Base-by-base conservation (phyloP, 2,329 filamentous ascomycete species). In the Diaporthe caulivora region DNA sequence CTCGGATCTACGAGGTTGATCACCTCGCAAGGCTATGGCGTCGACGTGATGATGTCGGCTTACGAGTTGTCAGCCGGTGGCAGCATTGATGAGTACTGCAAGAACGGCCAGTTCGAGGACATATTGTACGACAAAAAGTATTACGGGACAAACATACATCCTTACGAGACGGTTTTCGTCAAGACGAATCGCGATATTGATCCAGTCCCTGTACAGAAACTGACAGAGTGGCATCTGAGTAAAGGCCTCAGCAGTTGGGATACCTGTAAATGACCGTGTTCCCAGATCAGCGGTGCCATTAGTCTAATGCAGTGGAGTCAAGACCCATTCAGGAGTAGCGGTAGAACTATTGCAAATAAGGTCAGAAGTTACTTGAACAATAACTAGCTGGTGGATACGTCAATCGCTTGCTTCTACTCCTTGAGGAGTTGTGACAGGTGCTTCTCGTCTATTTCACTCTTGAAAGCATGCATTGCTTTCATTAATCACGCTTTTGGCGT, bases 11-110 rank as follows among this genome's bases (percentile, higher is more conserved):
- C 80, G 5, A 34, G 54, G 4, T 65, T 75, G 1, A 77, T 82
- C 57, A 60, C 75, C 24, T 64, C 75, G 0, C 72, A 76, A 10
- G 81, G 81, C 2, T 82, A 81, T 72, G 71, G 78, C 18, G 78
- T 81, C 34, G 78, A 79, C 21, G 75, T 76, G 10, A 55, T 82
- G 26, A 80, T 81, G 78, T 65, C 77, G 3, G 62, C 62, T 21
- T 67, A 37, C 31, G 44, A 67, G 21, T 29, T 51, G 0, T 67
- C 62, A 37, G 62, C 13, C 3, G 29, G 42, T 53, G n/a, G 21
- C 18, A 31, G n/a, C 11, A 26, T 67, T 17, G 31, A 40, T 29
- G 15, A 67, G 1, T 67, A 67, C 44, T 67, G 62, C 15, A 44
- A 62, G 21, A 24, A 21, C 18, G 71, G 71, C 9, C 71, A 72